phyloP scores from a whole-genome alignment of 2,329 filamentous ascomycete genomes.

The Fusarium brevicatenulatum region DNA sequence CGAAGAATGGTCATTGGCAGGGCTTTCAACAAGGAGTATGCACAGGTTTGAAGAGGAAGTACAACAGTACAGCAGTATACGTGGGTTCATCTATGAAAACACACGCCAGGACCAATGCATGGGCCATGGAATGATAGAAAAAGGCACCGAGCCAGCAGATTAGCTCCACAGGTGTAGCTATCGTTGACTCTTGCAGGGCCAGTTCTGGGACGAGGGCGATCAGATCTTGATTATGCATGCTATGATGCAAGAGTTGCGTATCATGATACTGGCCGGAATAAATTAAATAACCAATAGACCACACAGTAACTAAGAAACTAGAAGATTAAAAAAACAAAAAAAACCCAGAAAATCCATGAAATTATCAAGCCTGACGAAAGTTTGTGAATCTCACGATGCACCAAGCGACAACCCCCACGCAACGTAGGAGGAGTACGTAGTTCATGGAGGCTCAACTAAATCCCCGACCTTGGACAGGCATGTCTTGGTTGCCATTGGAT shows the following conservation, averaged over 20 bases:
- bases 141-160: background rate
- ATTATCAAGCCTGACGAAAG: background rate
- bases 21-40: conserved; percentile 89
- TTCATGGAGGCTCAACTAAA: background rate
- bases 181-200: background rate
- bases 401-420: background rate
- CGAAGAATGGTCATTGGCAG: conserved; percentile 93
- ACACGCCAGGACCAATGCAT: background rate
- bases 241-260: background rate
- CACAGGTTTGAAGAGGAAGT: conserved; percentile 44
- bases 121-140: background rate
- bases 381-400: background rate
- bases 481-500: background rate
- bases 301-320: background rate
- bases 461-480: background rate
- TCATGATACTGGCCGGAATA: background rate
- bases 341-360: background rate
- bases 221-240: background rate
- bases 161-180: conserved; percentile 14
- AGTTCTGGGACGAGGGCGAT: background rate
- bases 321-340: background rate
- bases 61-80: background rate
- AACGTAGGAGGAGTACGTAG: background rate
- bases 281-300: background rate
- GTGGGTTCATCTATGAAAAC: background rate